These are phyloP conservation scores for Aspergillus cavernicola DNA, from an alignment of 495 filamentous ascomycete species.

Conservation along the genomic window DNA sequence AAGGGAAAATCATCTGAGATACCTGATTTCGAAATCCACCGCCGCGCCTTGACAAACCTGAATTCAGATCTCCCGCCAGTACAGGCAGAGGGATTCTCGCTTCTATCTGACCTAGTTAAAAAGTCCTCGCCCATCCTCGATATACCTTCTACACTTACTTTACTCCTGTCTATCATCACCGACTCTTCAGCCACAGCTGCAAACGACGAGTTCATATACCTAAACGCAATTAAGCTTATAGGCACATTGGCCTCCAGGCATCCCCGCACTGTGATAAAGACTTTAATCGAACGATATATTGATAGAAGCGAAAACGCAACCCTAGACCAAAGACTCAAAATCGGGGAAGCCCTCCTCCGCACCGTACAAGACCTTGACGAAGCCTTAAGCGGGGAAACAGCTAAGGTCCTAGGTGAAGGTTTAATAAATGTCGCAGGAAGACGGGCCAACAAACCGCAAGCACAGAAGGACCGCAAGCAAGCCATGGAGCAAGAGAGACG, in stretches of 20 bases:
- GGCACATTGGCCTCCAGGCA: constrained; percentile 62
- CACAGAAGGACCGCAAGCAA: constrained; percentile 50
- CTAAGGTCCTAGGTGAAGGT: constrained; percentile 53
- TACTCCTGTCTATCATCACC: constrained; percentile 63
- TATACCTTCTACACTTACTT: constrained; percentile 61
- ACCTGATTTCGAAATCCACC: constrained; percentile 67
- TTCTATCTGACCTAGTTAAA: constrained; percentile 62
- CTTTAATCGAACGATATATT: constrained; percentile 66
- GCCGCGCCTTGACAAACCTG: constrained; percentile 68
- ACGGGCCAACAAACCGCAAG: constrained; percentile 50
- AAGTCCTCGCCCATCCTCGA: constrained; percentile 63
- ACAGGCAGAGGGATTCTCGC: constrained; percentile 71
- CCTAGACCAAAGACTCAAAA: constrained; percentile 64
- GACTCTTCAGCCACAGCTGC: constrained; percentile 39
- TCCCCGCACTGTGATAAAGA: constrained; percentile 59
- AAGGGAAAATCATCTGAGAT: constrained; percentile 39
- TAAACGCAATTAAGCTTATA: constrained; percentile 66
- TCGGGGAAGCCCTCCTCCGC: constrained; percentile 69
- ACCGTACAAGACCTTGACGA: constrained; percentile 64
- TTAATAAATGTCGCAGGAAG: constrained; percentile 66
- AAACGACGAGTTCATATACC: constrained; percentile 70
- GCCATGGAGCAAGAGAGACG: constrained; percentile 46
- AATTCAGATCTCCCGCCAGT: constrained; percentile 73
- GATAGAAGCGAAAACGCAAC: constrained; percentile 55
- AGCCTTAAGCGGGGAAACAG: constrained; percentile 55